phyloP scores from a whole-genome alignment of 495 filamentous ascomycete genomes.

The Neurospora sp. region DNA sequence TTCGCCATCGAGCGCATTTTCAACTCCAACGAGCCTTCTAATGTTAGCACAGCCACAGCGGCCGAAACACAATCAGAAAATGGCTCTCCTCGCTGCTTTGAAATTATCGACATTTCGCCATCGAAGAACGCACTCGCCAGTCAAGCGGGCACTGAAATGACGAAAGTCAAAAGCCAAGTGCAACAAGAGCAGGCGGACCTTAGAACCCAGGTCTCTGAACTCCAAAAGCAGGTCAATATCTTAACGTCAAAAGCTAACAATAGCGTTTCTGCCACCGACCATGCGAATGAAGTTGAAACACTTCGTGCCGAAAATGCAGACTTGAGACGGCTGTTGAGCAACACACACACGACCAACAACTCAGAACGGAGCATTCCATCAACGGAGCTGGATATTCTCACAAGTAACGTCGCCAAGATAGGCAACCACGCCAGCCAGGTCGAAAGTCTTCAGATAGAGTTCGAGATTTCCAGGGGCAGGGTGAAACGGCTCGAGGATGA shows the following conservation, averaged over 20 bases:
- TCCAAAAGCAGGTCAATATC: constrained; percentile 2
- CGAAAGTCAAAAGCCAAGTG: too few relatives aligned
- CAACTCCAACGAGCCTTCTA: constrained; percentile 14
- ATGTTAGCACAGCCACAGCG: neutral
- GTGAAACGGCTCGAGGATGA: constrained; percentile 20
- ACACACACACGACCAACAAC: constrained; percentile 8
- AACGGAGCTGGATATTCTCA: constrained; percentile 29
- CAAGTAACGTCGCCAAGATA: constrained; percentile 26
- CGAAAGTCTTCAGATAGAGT: constrained; percentile 31
- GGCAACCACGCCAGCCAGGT: constrained; percentile 28
- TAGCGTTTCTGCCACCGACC: neutral
- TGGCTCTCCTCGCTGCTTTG: neutral
- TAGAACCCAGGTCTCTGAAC: neutral
- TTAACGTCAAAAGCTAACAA: neutral
- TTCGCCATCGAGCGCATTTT: constrained; percentile 22
- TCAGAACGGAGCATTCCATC: constrained; percentile 13
- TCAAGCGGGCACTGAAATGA: constrained; percentile 1
- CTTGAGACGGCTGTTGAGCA: constrained; percentile 20
- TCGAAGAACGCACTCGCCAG: constrained; percentile 16
- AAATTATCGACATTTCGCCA: constrained; percentile 5
- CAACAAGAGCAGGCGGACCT: neutral
- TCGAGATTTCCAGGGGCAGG: constrained; percentile 27
- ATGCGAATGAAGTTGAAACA: constrained; percentile 9
- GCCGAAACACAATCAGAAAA: neutral
- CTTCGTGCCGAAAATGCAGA: constrained; percentile 12